A percentile compares a stretch with the other conserved stretches of the same genome.
phyloP scores from a whole-genome alignment of 2,329 filamentous ascomycete species.

The Cytospora piceicola region DNA sequence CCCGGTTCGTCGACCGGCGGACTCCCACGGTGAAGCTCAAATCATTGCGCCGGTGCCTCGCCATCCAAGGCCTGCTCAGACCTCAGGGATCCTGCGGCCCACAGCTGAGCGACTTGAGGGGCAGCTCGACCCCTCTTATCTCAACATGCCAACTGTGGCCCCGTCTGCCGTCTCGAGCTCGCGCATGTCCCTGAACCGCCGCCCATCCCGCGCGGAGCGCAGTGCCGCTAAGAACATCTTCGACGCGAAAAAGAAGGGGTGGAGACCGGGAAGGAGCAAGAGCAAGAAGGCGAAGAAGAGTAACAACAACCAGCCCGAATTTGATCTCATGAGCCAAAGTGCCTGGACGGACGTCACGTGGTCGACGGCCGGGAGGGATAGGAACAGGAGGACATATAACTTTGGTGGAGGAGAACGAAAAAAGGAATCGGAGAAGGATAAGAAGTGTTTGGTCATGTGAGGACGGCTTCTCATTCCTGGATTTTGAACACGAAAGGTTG shows the following conservation, averaged over 20 bases:
- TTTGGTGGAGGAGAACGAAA: neutral
- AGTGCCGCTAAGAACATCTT: constrained; percentile 66
- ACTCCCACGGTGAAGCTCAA: constrained; percentile 45
- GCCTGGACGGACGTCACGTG: constrained; percentile 59
- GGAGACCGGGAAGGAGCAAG: constrained; percentile 47
- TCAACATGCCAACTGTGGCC: constrained; percentile 16
- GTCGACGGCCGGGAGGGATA: constrained; percentile 33
- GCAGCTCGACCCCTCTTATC: constrained; percentile 20
- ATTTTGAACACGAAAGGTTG: neutral
- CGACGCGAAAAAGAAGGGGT: constrained; percentile 62
- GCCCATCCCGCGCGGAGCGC: constrained; percentile 59
- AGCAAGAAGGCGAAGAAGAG: constrained; percentile 45
- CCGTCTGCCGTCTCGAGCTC: constrained; percentile 40
- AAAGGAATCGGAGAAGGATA: constrained; percentile 36
- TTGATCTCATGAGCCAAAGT: constrained; percentile 49
- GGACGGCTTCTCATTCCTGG: neutral
- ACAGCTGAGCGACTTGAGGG: constrained; percentile 57
- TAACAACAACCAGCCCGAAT: constrained; percentile 37
- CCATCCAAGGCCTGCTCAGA: constrained; percentile 48
- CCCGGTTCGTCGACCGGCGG: constrained; percentile 42
- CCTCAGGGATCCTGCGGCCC: constrained; percentile 45
- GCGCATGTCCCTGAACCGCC: constrained; percentile 49
- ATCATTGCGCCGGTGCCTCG: constrained; percentile 59
- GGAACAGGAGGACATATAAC: constrained; percentile 16
- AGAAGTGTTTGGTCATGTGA: constrained; percentile 60